Evolutionary conservation across 31 red algal species (phyloP), one percentile per base, ranked within the genome.

Genomic region (Asparagopsis taxiformis): DNA sequence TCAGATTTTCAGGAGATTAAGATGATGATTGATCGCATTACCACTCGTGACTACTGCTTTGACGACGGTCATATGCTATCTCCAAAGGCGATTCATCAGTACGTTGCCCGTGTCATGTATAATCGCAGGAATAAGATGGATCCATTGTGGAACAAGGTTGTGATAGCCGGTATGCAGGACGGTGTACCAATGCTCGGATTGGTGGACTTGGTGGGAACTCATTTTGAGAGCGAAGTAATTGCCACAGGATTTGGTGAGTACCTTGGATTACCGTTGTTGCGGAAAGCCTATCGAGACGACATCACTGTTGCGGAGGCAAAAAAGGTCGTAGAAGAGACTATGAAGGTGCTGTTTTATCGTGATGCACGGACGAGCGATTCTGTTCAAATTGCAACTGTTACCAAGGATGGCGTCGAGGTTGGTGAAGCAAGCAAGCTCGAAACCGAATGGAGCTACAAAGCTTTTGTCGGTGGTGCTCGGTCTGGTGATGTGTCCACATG

Each of bases 321-420:
- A 67, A 68, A 64, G 32, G 62, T 90, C 0, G 1, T 98, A 9
- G 50, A 87, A 26, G 75, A 94, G 2, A 59, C 79, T 57, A 53
- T 94, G 49, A 80, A 72, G 34, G 90, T 98, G 20, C 70, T 98
- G 54, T 98, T 78, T 70, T 98, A 98, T 57, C 90, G 95, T 36
- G 95, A 98, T 32, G 86, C 87, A 2, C 65, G 93, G 25, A 87
- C 82, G 25, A 87, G 73, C 35, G 77, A 96, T 58, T 59, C 62
- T 20, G 72, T 90, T 34, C 87, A 96, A 61, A 76, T 96, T 22
- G 79, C 86, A 0, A 65, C 70, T 23, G 80, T 90, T 13, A 86
- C 86, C 9, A 62, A 85, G 71, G 65, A 76, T 1, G 93, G 93
- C 3, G 87, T 88, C 1, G 37, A 73, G 3, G 34, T 91, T 21